phyloP scores from a whole-genome alignment of 148 eudicot genomes.

The Diospyros kaki region DNA sequence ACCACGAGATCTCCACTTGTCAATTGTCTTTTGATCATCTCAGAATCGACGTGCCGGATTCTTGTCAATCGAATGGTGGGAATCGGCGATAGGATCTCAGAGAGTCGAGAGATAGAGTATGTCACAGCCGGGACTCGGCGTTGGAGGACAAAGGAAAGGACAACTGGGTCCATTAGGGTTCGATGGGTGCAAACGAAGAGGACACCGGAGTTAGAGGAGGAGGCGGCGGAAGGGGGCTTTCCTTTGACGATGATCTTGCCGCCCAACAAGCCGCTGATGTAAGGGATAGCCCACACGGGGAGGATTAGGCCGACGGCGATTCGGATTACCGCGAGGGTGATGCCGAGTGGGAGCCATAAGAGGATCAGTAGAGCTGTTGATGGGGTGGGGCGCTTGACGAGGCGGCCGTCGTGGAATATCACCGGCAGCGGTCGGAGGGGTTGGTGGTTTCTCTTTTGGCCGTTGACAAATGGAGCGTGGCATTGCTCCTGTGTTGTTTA shows the following conservation, averaged over 20 bases:
- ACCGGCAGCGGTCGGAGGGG: slow-evolving; percentile 60
- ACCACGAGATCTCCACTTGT: slow-evolving; percentile 53
- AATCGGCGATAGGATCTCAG: slow-evolving; percentile 72
- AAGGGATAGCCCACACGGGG: slow-evolving; percentile 52
- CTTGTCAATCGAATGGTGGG: slow-evolving; percentile 70
- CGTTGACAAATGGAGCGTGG: slow-evolving; percentile 35
- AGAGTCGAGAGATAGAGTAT: slow-evolving; percentile 61
- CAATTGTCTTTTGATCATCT: slow-evolving; percentile 40
- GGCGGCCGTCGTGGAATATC: slow-evolving; percentile 85
- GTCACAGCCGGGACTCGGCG: slow-evolving; percentile 70
- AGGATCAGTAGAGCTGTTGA: slow-evolving; percentile 51
- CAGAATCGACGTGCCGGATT: slow-evolving; percentile 50
- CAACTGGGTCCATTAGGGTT: slow-evolving; percentile 73
- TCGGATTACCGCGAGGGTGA: slow-evolving; percentile 49
- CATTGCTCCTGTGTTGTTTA: slow-evolving; percentile 33
- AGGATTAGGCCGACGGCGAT: slow-evolving; percentile 39
- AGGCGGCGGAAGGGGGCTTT: slow-evolving; percentile 47
- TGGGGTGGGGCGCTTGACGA: slow-evolving; percentile 63
- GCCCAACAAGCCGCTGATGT: slow-evolving; percentile 43
- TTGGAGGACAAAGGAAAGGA: slow-evolving; percentile 52
- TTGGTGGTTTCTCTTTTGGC: slow-evolving; percentile 17
- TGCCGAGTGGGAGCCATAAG: slow-evolving; percentile 63
- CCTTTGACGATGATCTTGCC: slow-evolving; percentile 53
- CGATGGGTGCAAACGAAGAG: slow-evolving; percentile 77
- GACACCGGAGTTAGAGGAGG: slow-evolving; percentile 35